These are phyloP conservation scores for Chaetomium globosum DNA, from an alignment of 2,329 filamentous ascomycete species.

Conservation along the genomic window DNA sequence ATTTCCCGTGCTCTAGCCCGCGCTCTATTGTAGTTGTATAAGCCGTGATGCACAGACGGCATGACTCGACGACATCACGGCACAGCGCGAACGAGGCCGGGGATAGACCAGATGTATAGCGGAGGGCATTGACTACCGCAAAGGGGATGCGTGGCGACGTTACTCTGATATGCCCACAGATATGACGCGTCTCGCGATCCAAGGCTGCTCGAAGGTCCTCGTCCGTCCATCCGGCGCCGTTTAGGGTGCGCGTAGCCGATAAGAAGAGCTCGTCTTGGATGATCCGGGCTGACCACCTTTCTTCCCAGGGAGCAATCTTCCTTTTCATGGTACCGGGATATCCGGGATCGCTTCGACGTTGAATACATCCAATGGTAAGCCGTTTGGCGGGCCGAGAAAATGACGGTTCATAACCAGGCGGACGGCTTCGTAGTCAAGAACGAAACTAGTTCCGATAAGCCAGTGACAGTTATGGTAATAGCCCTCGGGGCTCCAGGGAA, in stretches of 20 bases:
- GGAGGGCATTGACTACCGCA: not conserved
- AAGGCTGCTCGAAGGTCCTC: not conserved
- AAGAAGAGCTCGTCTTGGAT: constrained; percentile 6
- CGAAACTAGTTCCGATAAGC: not conserved
- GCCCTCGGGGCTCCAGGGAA: not conserved
- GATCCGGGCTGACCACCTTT: constrained; percentile 14
- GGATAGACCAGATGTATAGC: not conserved
- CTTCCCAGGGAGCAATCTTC: constrained; percentile 4
- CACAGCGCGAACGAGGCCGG: not conserved
- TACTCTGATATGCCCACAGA: constrained; percentile 10
- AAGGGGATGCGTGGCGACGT: not conserved
- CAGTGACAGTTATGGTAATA: not conserved
- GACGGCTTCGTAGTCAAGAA: constrained; percentile 1
- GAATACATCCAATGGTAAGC: constrained; percentile 10
- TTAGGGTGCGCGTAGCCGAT: constrained; percentile 4
- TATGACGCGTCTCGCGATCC: not conserved
- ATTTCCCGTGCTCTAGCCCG: not conserved
- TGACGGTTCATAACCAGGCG: constrained; percentile 18
- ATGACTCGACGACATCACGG: constrained; percentile 4
- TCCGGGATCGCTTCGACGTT: constrained; percentile 2
- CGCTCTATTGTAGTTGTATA: constrained; percentile 5
- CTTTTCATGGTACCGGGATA: not conserved
- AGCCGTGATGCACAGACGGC: not conserved
- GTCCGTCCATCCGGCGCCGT: not conserved
- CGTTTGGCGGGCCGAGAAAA: constrained; percentile 11